These are phyloP conservation scores for Phlyctochytrium planicorne DNA, from an alignment of 192 early-diverging fungal species.

Conservation along the genomic window DNA sequence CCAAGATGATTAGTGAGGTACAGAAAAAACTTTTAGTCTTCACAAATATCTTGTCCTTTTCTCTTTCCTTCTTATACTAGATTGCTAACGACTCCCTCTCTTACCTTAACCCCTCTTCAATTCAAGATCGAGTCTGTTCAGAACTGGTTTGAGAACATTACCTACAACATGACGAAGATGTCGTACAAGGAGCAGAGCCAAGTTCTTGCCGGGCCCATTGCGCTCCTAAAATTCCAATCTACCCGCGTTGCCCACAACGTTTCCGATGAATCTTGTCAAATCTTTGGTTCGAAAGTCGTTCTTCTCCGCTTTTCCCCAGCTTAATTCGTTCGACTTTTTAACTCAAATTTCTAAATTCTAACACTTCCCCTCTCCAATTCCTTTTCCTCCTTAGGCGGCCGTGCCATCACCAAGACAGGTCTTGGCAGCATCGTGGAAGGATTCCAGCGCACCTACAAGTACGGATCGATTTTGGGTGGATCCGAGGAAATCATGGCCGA, in stretches of 20 bases:
- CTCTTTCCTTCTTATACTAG: no score
- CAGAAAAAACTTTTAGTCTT: no score
- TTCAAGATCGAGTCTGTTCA: conserved; percentile 50
- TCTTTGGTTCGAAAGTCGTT: no score
- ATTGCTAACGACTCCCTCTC: no score
- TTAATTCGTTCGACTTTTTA: no score
- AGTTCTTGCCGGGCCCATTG: conserved; percentile 66
- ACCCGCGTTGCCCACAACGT: conserved; percentile 61
- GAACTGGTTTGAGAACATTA: conserved; percentile 58
- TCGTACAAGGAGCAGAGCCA: conserved; percentile 58
- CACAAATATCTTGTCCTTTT: no score
- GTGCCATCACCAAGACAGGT: conserved; percentile 67
- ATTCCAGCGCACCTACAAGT: conserved; percentile 59
- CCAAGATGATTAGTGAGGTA: conserved; percentile 43
- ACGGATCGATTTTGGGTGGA: conserved; percentile 51
- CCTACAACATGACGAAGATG: conserved; percentile 71
- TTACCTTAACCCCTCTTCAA: no score
- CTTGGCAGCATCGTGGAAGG: conserved; percentile 65
- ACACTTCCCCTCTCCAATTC: no score
- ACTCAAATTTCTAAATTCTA: no score
- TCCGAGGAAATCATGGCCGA: conserved; percentile 60
- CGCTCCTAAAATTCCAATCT: conserved; percentile 49
- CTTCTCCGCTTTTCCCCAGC: no score
- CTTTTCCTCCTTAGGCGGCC: no score
- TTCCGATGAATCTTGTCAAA: conserved; percentile 65